phyloP scores from a whole-genome alignment of 2,329 filamentous ascomycete species.

The Cladosporium austrohemisphaericum region DNA sequence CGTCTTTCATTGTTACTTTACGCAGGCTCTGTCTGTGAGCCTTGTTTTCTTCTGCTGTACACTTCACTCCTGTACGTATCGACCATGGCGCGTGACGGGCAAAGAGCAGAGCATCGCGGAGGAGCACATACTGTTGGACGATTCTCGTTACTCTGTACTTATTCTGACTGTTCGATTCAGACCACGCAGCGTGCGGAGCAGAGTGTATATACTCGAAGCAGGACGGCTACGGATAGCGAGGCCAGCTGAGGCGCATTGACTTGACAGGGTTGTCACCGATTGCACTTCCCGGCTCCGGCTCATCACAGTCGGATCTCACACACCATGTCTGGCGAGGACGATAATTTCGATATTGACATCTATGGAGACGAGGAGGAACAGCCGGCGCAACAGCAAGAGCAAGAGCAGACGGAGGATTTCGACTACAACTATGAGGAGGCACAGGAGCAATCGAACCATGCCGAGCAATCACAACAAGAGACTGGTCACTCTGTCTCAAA shows the following conservation, averaged over 20 bases:
- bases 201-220: constrained; percentile 23
- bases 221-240: not conserved
- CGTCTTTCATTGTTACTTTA: not conserved
- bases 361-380: constrained; percentile 54
- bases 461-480: constrained; percentile 40
- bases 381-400: constrained; percentile 11
- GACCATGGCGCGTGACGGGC: constrained; percentile 17
- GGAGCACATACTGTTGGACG: not conserved
- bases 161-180: constrained; percentile 15
- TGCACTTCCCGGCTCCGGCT: not conserved
- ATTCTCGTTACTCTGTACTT: constrained; percentile 2
- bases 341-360: constrained; percentile 69
- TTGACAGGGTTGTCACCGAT: not conserved
- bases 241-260: not conserved
- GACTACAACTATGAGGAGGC: constrained; percentile 24
- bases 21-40: constrained; percentile 11
- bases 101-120: not conserved
- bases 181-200: constrained; percentile 10
- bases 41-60: constrained; percentile 3
- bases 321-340: constrained; percentile 53
- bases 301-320: constrained; percentile 15
- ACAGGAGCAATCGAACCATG: not conserved
- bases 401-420: constrained; percentile 25
- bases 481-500: constrained; percentile 34
- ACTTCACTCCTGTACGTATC: constrained; percentile 24